Evolutionary conservation across 495 filamentous ascomycete genomes (phyloP).

Genomic region (Amorphotheca resinae): DNA sequence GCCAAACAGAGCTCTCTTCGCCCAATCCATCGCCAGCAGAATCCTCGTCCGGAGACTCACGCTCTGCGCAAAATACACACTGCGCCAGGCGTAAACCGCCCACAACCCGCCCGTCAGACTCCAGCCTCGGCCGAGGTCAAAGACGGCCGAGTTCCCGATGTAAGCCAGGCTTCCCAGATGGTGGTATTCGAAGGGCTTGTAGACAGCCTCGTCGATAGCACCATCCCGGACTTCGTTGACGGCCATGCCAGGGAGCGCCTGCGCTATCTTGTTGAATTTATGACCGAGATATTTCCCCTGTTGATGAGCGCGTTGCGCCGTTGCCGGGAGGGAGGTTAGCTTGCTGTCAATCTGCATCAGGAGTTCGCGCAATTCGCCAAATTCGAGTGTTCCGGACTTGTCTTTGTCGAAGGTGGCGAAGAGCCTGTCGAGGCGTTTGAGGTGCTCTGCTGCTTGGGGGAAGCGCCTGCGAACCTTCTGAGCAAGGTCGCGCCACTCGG

Average conservation of each 20-base stretch:
- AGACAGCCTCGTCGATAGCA: constrained; percentile 83
- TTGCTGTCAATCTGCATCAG: constrained; percentile 85
- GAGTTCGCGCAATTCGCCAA: constrained; percentile 79
- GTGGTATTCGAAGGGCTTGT: constrained; percentile 91
- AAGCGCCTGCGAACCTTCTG: constrained; percentile 74
- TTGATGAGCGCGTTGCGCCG: constrained; percentile 95
- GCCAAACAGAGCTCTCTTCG: constrained; percentile 87
- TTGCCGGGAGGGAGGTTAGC: constrained; percentile 72
- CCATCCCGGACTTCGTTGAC: constrained; percentile 77
- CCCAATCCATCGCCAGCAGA: constrained; percentile 97
- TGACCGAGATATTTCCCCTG: constrained; percentile 88
- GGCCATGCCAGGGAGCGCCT: constrained; percentile 59
- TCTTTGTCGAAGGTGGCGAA: constrained; percentile 91
- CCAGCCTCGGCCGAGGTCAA: constrained; percentile 66
- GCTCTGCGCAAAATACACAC: constrained; percentile 96
- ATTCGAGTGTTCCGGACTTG: constrained; percentile 83
- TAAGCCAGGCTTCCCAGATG: constrained; percentile 91
- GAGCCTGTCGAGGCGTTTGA: constrained; percentile 76
- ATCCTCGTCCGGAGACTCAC: constrained; percentile 84
- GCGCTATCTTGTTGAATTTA: constrained; percentile 88
- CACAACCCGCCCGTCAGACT: constrained; percentile 73
- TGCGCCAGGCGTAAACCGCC: constrained; percentile 94
- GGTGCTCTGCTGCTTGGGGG: constrained; percentile 83
- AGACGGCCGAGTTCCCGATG: constrained; percentile 90
- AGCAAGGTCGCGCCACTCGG: constrained; percentile 78